A percentile compares a stretch with the other conserved stretches of the same genome.
These are phyloP conservation scores for Aspergillus bridgeri DNA, from an alignment of 495 filamentous ascomycete species.

Conservation along the genomic window DNA sequence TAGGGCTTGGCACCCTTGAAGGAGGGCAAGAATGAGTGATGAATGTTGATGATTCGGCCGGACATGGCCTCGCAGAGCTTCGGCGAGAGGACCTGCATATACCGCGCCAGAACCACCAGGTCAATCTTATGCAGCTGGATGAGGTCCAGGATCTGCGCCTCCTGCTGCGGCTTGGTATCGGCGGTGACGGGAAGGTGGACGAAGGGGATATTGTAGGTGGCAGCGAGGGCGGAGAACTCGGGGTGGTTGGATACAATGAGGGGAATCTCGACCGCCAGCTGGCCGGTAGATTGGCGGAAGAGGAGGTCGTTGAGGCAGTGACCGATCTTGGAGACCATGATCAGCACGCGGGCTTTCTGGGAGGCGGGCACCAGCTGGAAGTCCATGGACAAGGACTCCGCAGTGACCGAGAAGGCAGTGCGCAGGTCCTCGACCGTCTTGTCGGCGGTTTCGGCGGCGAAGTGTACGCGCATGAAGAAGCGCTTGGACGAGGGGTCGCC, in stretches of 20 bases:
- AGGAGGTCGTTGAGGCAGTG: slow-evolving; percentile 79
- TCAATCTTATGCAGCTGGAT: slow-evolving; percentile 61
- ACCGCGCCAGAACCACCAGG: slow-evolving; percentile 71
- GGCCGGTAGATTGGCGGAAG: slow-evolving; percentile 58
- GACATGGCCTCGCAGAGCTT: slow-evolving; percentile 68
- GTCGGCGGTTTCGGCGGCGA: slow-evolving; percentile 44
- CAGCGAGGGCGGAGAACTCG: slow-evolving; percentile 62
- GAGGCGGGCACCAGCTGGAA: slow-evolving; percentile 60
- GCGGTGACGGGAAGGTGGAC: slow-evolving; percentile 67
- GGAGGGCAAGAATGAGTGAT: slow-evolving; percentile 72
- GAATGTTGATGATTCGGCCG: slow-evolving; percentile 77
- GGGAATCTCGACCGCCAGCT: slow-evolving; percentile 64
- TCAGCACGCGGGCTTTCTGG: slow-evolving; percentile 65
- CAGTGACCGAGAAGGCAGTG: slow-evolving; percentile 50
- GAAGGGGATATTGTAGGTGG: slow-evolving; percentile 69
- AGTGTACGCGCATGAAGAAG: slow-evolving; percentile 79
- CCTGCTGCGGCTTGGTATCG: slow-evolving; percentile 66
- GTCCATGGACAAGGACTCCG: slow-evolving; percentile 53
- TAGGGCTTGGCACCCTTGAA: slow-evolving; percentile 83
- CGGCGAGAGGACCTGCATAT: slow-evolving; percentile 78
- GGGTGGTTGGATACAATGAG: slow-evolving; percentile 69
- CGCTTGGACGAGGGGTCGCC: slow-evolving; percentile 60
- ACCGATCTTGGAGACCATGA: slow-evolving; percentile 80
- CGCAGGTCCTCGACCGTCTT: slow-evolving; percentile 43
- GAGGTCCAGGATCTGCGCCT: slow-evolving; percentile 61